phyloP scores from a whole-genome alignment of 164 flowering plant species.

The Annona squamosa region DNA sequence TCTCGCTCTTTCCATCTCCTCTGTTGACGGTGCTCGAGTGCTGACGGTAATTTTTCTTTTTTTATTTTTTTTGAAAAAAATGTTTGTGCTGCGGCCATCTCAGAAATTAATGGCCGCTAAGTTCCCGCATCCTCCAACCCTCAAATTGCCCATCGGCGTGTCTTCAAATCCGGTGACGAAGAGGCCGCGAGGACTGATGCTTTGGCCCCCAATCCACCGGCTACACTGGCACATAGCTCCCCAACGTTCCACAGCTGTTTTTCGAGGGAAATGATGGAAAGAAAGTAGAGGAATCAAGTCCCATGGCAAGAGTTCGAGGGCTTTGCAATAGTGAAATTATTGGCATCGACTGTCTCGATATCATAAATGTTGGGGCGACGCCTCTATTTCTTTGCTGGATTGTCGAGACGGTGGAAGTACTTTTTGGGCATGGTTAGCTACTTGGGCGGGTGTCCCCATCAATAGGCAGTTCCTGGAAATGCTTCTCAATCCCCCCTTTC shows the following conservation, averaged over 20 bases:
- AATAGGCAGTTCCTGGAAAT: constrained; percentile 20
- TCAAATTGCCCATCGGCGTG: background rate
- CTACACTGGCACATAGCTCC: background rate
- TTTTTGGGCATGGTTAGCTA: constrained; percentile 30
- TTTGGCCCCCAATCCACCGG: background rate
- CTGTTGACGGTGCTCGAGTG: too few species aligned
- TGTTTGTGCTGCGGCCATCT: background rate
- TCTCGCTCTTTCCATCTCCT: too few species aligned
- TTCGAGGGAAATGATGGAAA: background rate
- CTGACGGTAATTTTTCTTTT: too few species aligned
- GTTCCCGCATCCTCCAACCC: background rate
- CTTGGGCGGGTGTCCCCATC: constrained; percentile 21
- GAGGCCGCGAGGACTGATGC: background rate
- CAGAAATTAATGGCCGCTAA: background rate
- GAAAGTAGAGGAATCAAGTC: background rate
- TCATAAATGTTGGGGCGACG: constrained; percentile 15
- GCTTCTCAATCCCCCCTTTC: constrained; percentile 27
- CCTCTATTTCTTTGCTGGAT: background rate
- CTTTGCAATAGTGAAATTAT: background rate
- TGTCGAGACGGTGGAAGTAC: constrained; percentile 11
- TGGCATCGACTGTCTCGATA: background rate
- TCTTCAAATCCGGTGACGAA: background rate
- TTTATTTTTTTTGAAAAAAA: too few species aligned
- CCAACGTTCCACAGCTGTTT: background rate
- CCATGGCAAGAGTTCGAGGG: background rate